Conservation (phyloP, 768 basidiomycete species). For the Hypsizygus marmoreus region DNA sequence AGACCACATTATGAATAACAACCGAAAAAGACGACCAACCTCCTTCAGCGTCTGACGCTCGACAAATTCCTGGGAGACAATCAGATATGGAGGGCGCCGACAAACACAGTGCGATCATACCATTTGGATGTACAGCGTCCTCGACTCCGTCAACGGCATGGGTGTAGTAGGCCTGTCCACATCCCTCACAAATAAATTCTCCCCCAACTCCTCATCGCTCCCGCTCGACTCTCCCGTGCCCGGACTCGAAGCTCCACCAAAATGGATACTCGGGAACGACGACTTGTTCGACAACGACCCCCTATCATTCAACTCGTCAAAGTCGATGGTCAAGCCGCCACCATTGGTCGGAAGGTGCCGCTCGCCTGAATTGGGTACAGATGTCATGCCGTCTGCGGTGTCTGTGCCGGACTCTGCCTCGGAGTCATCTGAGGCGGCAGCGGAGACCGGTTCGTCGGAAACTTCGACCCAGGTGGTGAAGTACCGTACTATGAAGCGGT, state of each 20-base stretch:
- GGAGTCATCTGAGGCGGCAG: slow-evolving; percentile 57
- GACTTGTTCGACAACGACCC: slow-evolving; percentile 47
- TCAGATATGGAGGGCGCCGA: slow-evolving; percentile 6
- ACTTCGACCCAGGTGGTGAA: slow-evolving; percentile 91
- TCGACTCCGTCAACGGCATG: slow-evolving; percentile 33
- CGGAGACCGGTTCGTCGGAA: slow-evolving; percentile 35
- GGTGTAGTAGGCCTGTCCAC: slow-evolving; percentile 13
- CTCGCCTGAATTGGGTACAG: slow-evolving; percentile 45
- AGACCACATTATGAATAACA: background rate
- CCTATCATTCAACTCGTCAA: slow-evolving; percentile 63
- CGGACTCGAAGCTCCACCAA: slow-evolving; percentile 51
- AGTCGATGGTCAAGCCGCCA: slow-evolving; percentile 64
- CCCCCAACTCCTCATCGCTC: slow-evolving; percentile 42
- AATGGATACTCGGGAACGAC: slow-evolving; percentile 87
- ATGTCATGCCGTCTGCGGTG: slow-evolving; percentile 51
- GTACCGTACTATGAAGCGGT: slow-evolving; percentile 90
- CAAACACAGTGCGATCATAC: slow-evolving; percentile 34
- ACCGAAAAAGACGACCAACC: slow-evolving; percentile 35
- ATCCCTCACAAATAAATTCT: slow-evolving; percentile 33
- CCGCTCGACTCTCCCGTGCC: slow-evolving; percentile 30
- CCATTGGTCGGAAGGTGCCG: slow-evolving; percentile 44
- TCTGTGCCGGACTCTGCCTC: slow-evolving; percentile 35
- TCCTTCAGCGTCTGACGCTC: slow-evolving; percentile 90
- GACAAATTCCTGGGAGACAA: slow-evolving; percentile 70
- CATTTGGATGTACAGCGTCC: slow-evolving; percentile 95